These are phyloP conservation scores for Coemansia aciculifera DNA, from an alignment of 192 early-diverging fungal genomes.

Conservation along the genomic window DNA sequence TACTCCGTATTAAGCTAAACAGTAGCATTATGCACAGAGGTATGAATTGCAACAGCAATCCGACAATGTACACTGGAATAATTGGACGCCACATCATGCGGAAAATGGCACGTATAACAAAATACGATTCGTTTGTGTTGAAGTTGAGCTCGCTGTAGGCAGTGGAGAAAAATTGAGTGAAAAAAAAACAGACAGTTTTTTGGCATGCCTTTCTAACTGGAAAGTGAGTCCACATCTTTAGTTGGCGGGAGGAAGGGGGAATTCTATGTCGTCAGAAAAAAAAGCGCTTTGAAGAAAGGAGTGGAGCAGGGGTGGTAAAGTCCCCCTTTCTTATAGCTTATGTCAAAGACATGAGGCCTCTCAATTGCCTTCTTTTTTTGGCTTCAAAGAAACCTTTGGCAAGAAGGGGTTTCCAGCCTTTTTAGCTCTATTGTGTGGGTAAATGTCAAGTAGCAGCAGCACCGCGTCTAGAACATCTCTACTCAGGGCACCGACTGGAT, in stretches of 20 bases:
- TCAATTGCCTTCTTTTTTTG: background rate
- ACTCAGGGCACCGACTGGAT: background rate
- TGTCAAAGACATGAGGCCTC: background rate
- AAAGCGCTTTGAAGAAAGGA: background rate
- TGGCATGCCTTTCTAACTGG: background rate
- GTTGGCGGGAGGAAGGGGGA: background rate
- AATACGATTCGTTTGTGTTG: slow-evolving; percentile 26
- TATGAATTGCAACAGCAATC: slow-evolving; percentile 3
- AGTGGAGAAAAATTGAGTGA: background rate
- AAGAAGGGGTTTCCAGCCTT: background rate
- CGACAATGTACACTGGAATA: slow-evolving; percentile 22
- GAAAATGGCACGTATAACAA: slow-evolving; percentile 36
- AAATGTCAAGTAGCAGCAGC: background rate
- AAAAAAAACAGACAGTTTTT: background rate
- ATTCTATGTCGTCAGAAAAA: background rate
- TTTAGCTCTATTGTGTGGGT: background rate
- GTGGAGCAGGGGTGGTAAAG: too few relatives aligned
- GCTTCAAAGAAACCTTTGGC: background rate
- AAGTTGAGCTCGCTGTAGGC: slow-evolving; percentile 17
- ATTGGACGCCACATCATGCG: slow-evolving; percentile 32
- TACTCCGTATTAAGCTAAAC: too few relatives aligned
- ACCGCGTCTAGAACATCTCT: background rate
- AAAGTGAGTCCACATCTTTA: background rate
- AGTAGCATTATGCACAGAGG: slow-evolving; percentile 7
- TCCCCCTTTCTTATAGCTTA: too few relatives aligned